Evolutionary conservation across 768 basidiomycete genomes (phyloP).

Genomic region (Leccinum ochraceum): DNA sequence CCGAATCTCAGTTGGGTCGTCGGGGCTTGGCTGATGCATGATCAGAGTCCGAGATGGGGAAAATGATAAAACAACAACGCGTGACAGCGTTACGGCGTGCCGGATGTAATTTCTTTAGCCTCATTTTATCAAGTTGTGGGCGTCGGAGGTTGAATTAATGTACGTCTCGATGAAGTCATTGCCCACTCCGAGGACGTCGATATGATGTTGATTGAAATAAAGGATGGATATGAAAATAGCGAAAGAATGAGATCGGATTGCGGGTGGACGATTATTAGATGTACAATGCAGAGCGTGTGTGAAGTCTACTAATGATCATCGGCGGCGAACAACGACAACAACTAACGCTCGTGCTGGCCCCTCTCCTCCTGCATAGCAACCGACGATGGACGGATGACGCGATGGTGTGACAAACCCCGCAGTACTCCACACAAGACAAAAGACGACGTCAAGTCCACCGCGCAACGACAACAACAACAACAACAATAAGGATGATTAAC

Average conservation of each 20-base stretch:
- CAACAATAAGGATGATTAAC: conserved; percentile 12
- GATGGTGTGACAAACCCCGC: conserved; percentile 4
- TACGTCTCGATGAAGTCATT: conserved; percentile 27
- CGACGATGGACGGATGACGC: conserved; percentile 11
- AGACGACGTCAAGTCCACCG: not conserved
- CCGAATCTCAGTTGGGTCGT: not conserved
- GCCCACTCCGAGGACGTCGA: conserved; percentile 17
- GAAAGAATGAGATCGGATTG: conserved; percentile 3
- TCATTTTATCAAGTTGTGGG: not conserved
- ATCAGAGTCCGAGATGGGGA: conserved; percentile 31
- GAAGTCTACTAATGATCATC: conserved; percentile 22
- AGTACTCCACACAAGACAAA: conserved; percentile 14
- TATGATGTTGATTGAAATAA: not conserved
- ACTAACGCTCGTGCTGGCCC: conserved; percentile 3
- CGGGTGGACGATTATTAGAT: conserved; percentile 10
- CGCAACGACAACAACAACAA: conserved; percentile 1
- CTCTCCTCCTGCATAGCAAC: conserved; percentile 28
- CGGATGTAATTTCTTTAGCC: conserved; percentile 1
- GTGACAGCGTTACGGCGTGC: not conserved
- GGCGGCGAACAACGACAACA: not conserved
- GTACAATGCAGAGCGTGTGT: conserved; percentile 31
- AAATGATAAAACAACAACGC: conserved; percentile 2
- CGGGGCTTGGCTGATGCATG: not conserved
- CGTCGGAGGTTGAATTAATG: conserved; percentile 12
- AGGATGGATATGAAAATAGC: conserved; percentile 6